Evolutionary conservation across 805 yeast genomes (phyloP), one percentile per base, ranked within the genome.

Genomic region (Blastobotrys muscicola): DNA sequence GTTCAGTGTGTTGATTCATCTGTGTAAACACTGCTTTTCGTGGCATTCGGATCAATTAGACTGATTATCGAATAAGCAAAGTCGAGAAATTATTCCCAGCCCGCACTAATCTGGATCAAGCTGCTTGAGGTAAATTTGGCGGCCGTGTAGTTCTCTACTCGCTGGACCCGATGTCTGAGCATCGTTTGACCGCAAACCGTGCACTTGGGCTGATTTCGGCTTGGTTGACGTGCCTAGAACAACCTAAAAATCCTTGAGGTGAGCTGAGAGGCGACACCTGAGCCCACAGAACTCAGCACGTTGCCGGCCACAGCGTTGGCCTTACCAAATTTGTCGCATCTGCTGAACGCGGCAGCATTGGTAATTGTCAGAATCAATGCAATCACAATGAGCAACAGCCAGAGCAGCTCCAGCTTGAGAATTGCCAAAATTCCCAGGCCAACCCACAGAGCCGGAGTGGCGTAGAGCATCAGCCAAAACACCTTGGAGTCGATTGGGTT

Each of bases 401-500:
- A 68, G 36, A 54, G 81, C 74, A 90, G 74, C 57, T 86, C 79
- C 43, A 90, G 71, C 59, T 85, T 85, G 46, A 90, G 65, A 8
- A 89, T 54, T 0, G 97, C 94, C 54, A 90, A 59, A 1, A 90
- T 45, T 0, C 82, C 96, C 48, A 90, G 68, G 1, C 78, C 67
- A 4, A 67, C 58, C 97, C 97, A 90, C 2, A 75, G 65, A 0
- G 71, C 73, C 0, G 97, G 97, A 6, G 85, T 74, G 1, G 71
- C 65, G 57, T 92, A 90, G 33, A 85, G 57, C 35, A 87, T 69
- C 38, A 76, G 51, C 97, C 97, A 90, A 57, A 90, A 90, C 45
- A 85, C 75, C 56, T 80, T 83, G 8, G 95, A 82, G 59, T 90
- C 97, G 39, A 92, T 84, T 29, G 95, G 95, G 57, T 90, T 90